A percentile compares a stretch with the other conserved stretches of the same genome.
These are phyloP conservation scores for Pseudoneurospora amorphoporcata DNA, from an alignment of 495 filamentous ascomycete genomes.

Conservation along the genomic window DNA sequence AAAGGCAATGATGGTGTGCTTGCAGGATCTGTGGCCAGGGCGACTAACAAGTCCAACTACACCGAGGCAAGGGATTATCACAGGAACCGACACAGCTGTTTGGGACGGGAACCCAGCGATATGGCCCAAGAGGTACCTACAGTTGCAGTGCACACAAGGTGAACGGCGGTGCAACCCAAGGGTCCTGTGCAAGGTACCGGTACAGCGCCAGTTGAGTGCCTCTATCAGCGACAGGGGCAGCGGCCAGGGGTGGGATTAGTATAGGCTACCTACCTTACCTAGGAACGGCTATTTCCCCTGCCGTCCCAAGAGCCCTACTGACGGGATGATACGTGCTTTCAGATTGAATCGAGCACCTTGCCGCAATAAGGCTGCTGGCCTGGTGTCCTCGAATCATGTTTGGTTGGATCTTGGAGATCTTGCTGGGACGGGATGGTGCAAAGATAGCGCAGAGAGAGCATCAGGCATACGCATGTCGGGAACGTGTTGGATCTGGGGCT, in stretches of 20 bases:
- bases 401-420: background rate
- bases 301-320: constrained; percentile 2
- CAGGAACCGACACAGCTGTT: background rate
- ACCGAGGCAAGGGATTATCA: background rate
- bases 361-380: background rate
- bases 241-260: no score
- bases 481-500: background rate
- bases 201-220: background rate
- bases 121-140: background rate
- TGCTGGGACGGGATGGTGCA: background rate
- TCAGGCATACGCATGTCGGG: background rate
- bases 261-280: background rate
- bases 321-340: constrained; percentile 2
- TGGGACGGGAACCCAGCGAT: constrained; percentile 3
- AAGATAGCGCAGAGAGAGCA: background rate
- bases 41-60: background rate
- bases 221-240: background rate
- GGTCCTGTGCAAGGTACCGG: background rate
- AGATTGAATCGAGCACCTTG: background rate
- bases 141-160: constrained; percentile 2
- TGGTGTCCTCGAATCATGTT: background rate
- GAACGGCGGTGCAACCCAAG: constrained; percentile 7
- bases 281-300: background rate
- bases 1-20: background rate
- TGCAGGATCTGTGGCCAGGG: background rate